Base-by-base conservation (phyloP, 805 yeast species). In the Candida methanosorbosa region DNA sequence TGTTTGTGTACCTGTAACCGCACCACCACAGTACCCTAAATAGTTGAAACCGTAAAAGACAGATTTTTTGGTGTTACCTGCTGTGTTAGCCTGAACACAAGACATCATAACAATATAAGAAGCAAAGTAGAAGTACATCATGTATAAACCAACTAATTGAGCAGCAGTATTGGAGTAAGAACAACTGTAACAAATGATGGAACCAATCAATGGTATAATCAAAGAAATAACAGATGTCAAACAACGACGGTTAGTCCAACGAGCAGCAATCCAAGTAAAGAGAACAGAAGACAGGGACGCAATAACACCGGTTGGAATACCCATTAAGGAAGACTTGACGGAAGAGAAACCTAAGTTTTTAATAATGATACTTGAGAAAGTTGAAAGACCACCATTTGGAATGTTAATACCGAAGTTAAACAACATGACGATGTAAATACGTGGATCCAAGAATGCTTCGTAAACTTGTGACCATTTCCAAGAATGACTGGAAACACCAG, bases 1-100 rank as follows among this genome's bases (percentile, higher is more conserved):
- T n/a, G 68, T 52, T 40, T 68, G 72, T 2, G 74, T 64, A n/a
- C 72, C 74, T 22, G 64, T 59, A 32, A 69, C 50, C 26, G 64
- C 59, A 25, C 68, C 71, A 36, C 66, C 54, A 19, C 68, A 59
- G 17, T 16, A 14, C 13, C 63, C 66, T 27, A 59, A 40, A 31
- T 56, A 61, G 45, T 52, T 54, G 40, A 61, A 50, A 15, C 61
- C 58, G 38, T 61, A 56, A 18, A 56, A 50, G 18, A 52, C 54
- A 13, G 63, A 52, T 35, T 66, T 59, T 41, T 66, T 67, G 7
- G 70, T 65, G 33, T 63, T 55, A n/a, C 72, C 72, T 8, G 72
- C 66, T 9, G 70, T 64, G 39, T 68, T 67, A 8, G 70, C 61
- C 35, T 59, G 61, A 25, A 49, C 54, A 21, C 44, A 41, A 1